Base-by-base conservation (phyloP, 1,284 basidiomycete species). In the Marasmius sp. region DNA sequence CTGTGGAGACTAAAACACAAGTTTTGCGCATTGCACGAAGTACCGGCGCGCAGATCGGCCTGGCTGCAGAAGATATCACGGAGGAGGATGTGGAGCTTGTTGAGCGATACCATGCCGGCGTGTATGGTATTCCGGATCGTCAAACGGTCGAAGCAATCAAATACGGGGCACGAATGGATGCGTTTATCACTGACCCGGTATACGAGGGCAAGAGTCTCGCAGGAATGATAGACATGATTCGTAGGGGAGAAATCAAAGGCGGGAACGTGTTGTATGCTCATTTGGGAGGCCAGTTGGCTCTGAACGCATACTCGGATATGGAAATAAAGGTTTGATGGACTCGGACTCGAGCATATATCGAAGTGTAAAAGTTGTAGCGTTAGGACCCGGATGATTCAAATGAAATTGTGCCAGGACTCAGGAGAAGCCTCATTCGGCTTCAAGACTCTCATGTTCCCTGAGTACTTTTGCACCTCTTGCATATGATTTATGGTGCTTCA, bases 201-300 rank as follows among this genome's bases (percentile, higher is more conserved):
- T 70, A 70, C 47, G 69, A 70, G 57, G 70, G 70, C 12, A 71
- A 71, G 64, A 69, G 68, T 47, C 53, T 71, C 47, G 69, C 69
- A 41, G 70, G 69, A 22, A 68, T 71, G 67, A 60, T 71, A 16
- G 66, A 70, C 48, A 62, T 71, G 66, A 61, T 70, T n/a, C 41
- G 57, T 45, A 64, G 57, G 22, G 66, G 67, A 7, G 68, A 69
- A 53, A 67, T 71, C 54, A 34, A 41, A 10, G 54, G 38, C 6
- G 66, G 67, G n/a, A 69, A 69, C 54, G 68, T 71, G 16, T 56
- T 72, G 10, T 72, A 71, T 59, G 70, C 67, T 1, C 69, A 72
- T 64, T 60, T 72, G 4, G 70, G 70, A 4, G 70, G 69, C 8
- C 69, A 70, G 64, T 52, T 68, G 22, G 70, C 70, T 9, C 50